Evolutionary conservation across 495 filamentous ascomycete genomes (phyloP).

Genomic region (Extremus antarcticus): DNA sequence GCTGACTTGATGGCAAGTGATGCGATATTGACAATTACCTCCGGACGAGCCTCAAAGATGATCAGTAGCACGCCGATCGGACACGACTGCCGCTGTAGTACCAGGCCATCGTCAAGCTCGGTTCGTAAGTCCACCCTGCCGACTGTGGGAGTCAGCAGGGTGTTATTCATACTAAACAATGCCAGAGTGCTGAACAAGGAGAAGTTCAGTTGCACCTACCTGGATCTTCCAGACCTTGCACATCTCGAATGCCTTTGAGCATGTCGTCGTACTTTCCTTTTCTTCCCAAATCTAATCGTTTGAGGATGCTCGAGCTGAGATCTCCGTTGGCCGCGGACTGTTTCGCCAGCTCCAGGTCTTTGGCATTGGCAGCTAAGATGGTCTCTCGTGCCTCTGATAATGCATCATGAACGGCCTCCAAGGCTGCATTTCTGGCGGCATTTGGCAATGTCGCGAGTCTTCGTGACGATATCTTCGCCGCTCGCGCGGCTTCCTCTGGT

Average conservation of each 20-base stretch:
- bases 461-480: conserved; percentile 29
- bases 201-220: conserved; percentile 40
- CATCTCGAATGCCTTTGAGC: conserved; percentile 88
- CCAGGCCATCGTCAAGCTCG: conserved; percentile 76
- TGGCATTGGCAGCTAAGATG: conserved; percentile 77
- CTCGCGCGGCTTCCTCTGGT: conserved; percentile 29
- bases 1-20: conserved; percentile 95
- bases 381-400: conserved; percentile 54
- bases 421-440: conserved; percentile 60
- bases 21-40: conserved; percentile 98
- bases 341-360: conserved; percentile 63
- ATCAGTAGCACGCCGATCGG: conserved; percentile 94
- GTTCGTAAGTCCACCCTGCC: conserved; percentile 76
- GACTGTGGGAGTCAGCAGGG: conserved; percentile 43
- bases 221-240: conserved; percentile 77
- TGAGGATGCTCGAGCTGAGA: conserved; percentile 77
- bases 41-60: conserved; percentile 94
- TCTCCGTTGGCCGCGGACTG: conserved; percentile 60
- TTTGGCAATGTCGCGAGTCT: conserved; percentile 29
- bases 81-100: conserved; percentile 75
- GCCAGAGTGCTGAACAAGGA: not conserved
- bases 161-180: no score
- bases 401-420: conserved; percentile 68
- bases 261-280: conserved; percentile 94
- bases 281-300: conserved; percentile 73